A percentile compares a stretch with the other conserved stretches of the same genome.
These are phyloP conservation scores for Hanseniaspora uvarum DNA, from an alignment of 1,139 yeast species.

Conservation along the genomic window DNA sequence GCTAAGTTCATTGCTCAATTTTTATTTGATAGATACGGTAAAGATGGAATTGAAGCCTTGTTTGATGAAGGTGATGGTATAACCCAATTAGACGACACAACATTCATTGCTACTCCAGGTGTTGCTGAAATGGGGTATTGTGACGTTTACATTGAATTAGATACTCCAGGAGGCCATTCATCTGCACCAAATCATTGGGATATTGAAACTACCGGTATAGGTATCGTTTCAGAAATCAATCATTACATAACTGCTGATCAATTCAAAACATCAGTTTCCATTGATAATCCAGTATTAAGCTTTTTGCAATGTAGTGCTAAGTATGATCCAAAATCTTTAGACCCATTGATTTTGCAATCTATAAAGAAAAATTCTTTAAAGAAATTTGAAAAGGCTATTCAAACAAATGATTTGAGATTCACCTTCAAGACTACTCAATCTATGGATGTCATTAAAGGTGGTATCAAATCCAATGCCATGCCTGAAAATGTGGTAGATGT, in stretches of 20 bases:
- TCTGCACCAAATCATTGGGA: constrained; percentile 51
- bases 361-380: constrained; percentile 6
- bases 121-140: constrained; percentile 50
- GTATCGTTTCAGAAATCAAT: constrained; percentile 41
- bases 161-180: constrained; percentile 54
- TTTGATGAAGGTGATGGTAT: constrained; percentile 45
- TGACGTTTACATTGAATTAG: constrained; percentile 38
- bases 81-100: constrained; percentile 29
- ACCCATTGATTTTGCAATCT: not conserved
- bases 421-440: constrained; percentile 43
- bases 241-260: constrained; percentile 37
- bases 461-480: constrained; percentile 45
- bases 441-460: constrained; percentile 43
- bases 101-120: constrained; percentile 40
- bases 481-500: constrained; percentile 42
- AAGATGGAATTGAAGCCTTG: constrained; percentile 40
- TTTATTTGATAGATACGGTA: constrained; percentile 39
- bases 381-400: constrained; percentile 10
- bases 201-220: constrained; percentile 52
- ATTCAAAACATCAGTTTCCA: constrained; percentile 35
- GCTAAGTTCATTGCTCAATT: constrained; percentile 36
- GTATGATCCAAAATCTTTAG: constrained; percentile 27
- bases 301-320: constrained; percentile 43
- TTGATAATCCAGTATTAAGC: constrained; percentile 39
- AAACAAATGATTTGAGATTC: constrained; percentile 26